Evolutionary conservation across 352 stramenopile genomes (phyloP).

Genomic region (Pythium brassicae): DNA sequence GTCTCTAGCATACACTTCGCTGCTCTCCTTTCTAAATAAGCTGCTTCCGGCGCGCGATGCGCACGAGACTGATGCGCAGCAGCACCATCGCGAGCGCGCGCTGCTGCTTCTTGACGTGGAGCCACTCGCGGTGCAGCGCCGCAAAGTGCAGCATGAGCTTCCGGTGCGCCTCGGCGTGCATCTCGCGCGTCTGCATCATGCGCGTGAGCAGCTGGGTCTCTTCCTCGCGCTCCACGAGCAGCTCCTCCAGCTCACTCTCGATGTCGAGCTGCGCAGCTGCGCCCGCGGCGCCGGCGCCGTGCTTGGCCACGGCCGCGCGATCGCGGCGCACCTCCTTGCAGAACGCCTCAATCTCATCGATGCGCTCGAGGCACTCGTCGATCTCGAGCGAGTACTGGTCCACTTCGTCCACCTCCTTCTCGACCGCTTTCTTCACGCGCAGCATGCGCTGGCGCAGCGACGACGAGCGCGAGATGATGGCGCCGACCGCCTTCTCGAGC

Average conservation of each 20-base stretch:
- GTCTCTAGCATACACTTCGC: background rate
- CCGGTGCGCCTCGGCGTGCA: slow-evolving; percentile 18
- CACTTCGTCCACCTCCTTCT: slow-evolving; percentile 18
- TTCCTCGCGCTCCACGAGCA: slow-evolving; percentile 14
- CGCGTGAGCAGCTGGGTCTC: slow-evolving; percentile 19
- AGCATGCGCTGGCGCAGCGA: slow-evolving; percentile 18
- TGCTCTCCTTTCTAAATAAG: slow-evolving; percentile 7
- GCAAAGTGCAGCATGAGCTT: slow-evolving; percentile 21
- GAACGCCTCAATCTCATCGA: slow-evolving; percentile 17
- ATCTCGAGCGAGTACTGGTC: slow-evolving; percentile 17
- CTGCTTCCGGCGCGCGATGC: slow-evolving; percentile 14
- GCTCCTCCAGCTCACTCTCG: slow-evolving; percentile 16
- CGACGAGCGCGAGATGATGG: slow-evolving; percentile 19
- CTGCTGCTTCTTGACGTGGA: slow-evolving; percentile 20
- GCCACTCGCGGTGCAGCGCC: slow-evolving; percentile 15
- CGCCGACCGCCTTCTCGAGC: slow-evolving; percentile 15
- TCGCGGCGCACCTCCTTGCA: slow-evolving; percentile 13
- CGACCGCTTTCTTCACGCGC: slow-evolving; percentile 17
- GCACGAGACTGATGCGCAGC: slow-evolving; percentile 18
- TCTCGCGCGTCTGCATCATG: slow-evolving; percentile 18
- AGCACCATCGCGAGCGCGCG: slow-evolving; percentile 18
- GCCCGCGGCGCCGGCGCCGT: slow-evolving; percentile 3
- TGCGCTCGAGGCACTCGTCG: slow-evolving; percentile 17
- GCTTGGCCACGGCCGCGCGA: slow-evolving; percentile 11
- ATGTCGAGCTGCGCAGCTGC: slow-evolving; percentile 9